Percentiles rank a stretch among this genome's conserved stretches.
These are phyloP conservation scores for Paraconiothyrium sp. DNA, from an alignment of 2,329 filamentous ascomycete species.

Conservation along the genomic window DNA sequence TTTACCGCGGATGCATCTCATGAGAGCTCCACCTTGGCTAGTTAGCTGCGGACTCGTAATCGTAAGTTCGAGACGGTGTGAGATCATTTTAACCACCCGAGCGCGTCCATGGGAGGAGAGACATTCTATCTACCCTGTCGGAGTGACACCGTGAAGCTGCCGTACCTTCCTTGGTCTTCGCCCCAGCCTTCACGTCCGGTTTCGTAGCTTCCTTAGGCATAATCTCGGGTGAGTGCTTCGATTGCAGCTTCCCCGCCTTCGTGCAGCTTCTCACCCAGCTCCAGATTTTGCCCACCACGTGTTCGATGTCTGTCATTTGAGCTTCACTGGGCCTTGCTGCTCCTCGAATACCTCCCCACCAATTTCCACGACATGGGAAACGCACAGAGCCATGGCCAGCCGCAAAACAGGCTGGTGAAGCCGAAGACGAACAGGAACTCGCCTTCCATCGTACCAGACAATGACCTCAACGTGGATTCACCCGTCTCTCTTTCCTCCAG, in stretches of 20 bases:
- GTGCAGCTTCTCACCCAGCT: constrained; percentile 20
- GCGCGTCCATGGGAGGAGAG: constrained; percentile 15
- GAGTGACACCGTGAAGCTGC: constrained; percentile 18
- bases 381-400: constrained; percentile 34
- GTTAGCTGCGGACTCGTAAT: constrained; percentile 22
- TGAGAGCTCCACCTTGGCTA: constrained; percentile 20
- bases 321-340: constrained; percentile 31
- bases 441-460: constrained; percentile 24
- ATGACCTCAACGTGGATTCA: constrained; percentile 23
- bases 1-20: constrained; percentile 28
- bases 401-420: constrained; percentile 44
- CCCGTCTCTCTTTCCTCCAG: constrained; percentile 34
- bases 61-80: constrained; percentile 13
- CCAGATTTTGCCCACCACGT: constrained; percentile 19
- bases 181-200: constrained; percentile 32
- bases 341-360: constrained; percentile 25
- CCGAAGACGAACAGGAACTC: constrained; percentile 50
- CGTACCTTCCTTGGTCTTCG: constrained; percentile 1
- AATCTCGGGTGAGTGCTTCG: constrained; percentile 27
- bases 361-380: constrained; percentile 41
- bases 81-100: constrained; percentile 23
- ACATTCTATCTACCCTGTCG: constrained; percentile 11
- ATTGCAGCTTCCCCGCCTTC: constrained; percentile 22
- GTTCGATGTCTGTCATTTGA: constrained; percentile 26
- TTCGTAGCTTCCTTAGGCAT: constrained; percentile 20